Base-by-base conservation (phyloP, 345 rosid species). In the Dimocarpus longan region DNA sequence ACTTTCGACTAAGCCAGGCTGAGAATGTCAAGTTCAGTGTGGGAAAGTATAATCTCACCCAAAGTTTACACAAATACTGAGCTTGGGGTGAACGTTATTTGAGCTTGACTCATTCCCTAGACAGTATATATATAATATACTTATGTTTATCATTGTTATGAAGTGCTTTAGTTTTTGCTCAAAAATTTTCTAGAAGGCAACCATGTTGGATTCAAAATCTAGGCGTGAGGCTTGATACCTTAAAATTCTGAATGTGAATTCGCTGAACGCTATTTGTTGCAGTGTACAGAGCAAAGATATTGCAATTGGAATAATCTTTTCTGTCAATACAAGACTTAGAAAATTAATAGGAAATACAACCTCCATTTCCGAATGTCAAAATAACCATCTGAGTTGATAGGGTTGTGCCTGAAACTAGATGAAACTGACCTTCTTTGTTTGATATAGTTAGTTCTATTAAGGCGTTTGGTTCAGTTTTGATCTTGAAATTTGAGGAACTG, bases 321-420 rank as follows among this genome's bases (percentile, higher is more conserved):
- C 68, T 8, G n/a, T 60, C n/a, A 9, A 64, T 76, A 39, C 40
- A 3, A 39, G 73, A 66, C 68, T 67, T 56, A 54, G 18, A 66
- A 39, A 66, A 28, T 37, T 54, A 52, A 50, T 44, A 13, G 69
- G 42, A 69, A 77, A 56, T 2, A 12, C 12, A 68, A 7, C 10
- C 56, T 75, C 60, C 42, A 5, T 70, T 40, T 42, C 32, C 24
- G 8, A 79, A n/a, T 4, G n/a, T 10, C 67, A 5, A 44, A 66
- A 19, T n/a, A 57, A 37, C 60, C 16, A 10, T 42, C 24, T 5
- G 5, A 60, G 10, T 60, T 19, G 28, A 19, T 60, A 54, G 8
- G 59, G 7, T 54, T 54, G n/a, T 54, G 8, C 59, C n/a, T 60
- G 13, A 60, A 60, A 21, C 65, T 60, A 19, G 13, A 22, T 1